Conservation (phyloP, 257 asterid genomes). For the Solanum ossicruentum region DNA sequence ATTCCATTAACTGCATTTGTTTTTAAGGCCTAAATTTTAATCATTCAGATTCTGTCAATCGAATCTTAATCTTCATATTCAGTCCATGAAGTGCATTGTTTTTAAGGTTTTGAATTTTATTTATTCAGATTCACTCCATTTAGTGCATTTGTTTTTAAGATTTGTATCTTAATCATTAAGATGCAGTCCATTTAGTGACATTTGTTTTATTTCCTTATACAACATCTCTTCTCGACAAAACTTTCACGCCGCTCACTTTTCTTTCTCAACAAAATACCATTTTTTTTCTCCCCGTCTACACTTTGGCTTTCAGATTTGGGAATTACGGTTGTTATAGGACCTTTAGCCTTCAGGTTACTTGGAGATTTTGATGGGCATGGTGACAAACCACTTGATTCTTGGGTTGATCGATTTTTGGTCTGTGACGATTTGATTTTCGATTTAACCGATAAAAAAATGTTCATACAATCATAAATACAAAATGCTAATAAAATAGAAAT, state of each 20-base stretch:
- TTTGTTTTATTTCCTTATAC: background rate
- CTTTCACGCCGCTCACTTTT: background rate
- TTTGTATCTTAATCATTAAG: too few relatives aligned
- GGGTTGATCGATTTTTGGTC: too few relatives aligned
- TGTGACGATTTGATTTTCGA: too few relatives aligned
- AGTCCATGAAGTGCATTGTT: background rate
- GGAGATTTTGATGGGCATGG: slow-evolving; percentile 25
- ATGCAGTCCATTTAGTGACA: background rate
- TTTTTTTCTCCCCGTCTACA: slow-evolving; percentile 18
- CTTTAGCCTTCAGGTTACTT: slow-evolving; percentile 19
- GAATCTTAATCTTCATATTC: background rate
- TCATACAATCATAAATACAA: too few relatives aligned
- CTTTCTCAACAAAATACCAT: background rate
- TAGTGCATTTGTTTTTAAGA: too few relatives aligned
- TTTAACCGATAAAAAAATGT: too few relatives aligned
- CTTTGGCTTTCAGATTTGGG: slow-evolving; percentile 37
- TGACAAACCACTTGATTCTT: too few relatives aligned
- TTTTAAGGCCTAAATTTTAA: background rate
- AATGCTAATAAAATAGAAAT: too few relatives aligned
- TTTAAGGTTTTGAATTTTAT: background rate
- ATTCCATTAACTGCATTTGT: background rate
- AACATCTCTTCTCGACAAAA: background rate
- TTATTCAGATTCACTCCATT: too few relatives aligned
- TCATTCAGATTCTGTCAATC: background rate
- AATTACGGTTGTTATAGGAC: slow-evolving; percentile 29